phyloP scores from a whole-genome alignment of 2,329 filamentous ascomycete genomes.

The Onygenales sp. region DNA sequence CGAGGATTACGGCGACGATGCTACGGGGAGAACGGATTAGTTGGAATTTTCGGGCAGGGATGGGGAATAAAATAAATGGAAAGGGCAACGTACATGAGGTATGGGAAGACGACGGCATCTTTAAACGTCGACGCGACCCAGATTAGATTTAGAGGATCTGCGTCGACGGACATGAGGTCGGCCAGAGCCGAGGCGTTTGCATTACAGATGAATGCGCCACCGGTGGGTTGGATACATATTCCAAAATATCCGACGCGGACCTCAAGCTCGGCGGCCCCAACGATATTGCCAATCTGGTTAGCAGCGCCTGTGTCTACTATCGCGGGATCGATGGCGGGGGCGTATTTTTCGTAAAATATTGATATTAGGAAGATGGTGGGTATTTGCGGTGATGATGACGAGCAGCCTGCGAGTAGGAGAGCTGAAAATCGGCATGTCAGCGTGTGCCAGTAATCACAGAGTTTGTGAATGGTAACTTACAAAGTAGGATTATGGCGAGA shows the following conservation, averaged over 20 bases:
- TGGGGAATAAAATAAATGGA: not conserved
- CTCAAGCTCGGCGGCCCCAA: slow-evolving; percentile 71
- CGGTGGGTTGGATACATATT: slow-evolving; percentile 88
- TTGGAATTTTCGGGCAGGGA: slow-evolving; percentile 9
- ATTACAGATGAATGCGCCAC: slow-evolving; percentile 85
- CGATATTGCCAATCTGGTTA: slow-evolving; percentile 79
- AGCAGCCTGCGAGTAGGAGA: slow-evolving; percentile 87
- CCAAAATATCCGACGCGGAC: slow-evolving; percentile 96
- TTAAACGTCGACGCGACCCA: slow-evolving; percentile 98
- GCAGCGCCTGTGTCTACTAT: slow-evolving; percentile 87
- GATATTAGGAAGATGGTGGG: slow-evolving; percentile 95
- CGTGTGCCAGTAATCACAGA: not conserved
- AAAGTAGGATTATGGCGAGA: slow-evolving; percentile 85
- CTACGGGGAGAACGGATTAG: slow-evolving; percentile 33
- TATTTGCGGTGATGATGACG: slow-evolving; percentile 89
- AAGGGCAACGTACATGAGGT: slow-evolving; percentile 64
- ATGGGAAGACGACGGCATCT: slow-evolving; percentile 96
- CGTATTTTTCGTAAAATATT: slow-evolving; percentile 89
- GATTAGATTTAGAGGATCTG: slow-evolving; percentile 92
- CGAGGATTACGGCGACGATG: slow-evolving; percentile 95
- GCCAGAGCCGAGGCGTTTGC: slow-evolving; percentile 94
- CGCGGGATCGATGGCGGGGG: slow-evolving; percentile 68
- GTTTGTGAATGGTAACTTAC: slow-evolving; percentile 48
- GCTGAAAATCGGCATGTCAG: slow-evolving; percentile 43
- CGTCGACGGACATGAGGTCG: slow-evolving; percentile 77